Base-by-base conservation (phyloP, 768 basidiomycete genomes). In the Butyriboletus loyo region DNA sequence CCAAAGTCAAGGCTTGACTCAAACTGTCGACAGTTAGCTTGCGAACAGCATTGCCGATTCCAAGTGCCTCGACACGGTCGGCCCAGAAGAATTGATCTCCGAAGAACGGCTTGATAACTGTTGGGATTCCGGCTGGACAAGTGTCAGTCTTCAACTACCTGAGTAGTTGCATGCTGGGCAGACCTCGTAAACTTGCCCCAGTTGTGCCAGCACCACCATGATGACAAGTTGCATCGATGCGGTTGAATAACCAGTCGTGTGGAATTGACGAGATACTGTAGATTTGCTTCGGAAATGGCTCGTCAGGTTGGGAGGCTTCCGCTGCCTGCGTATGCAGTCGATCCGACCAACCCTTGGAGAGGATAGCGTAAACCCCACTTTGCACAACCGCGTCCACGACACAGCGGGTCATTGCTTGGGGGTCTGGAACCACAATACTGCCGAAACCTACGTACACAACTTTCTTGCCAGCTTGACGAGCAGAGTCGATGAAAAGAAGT, bases 31-130 rank as follows among this genome's bases (percentile, higher is more conserved):
- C 85, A 11, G 89, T 93, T 50, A 98, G 76, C 69, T 95, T 96
- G 60, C 90, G 83, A 46, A 99, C 86, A 46, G 87, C 84, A 28
- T 85, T 79, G 40, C 96, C 97, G 44, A 98, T 84, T 34, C 95
- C 95, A 37, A 99, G 79, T 2, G 94, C 92, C 69, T 97, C 93
- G n/a, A 98, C 92, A 27, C 96, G 87, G 69, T 99, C 92, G 4
- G 92, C 92, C 93, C 93, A 98, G 73, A 98, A 96, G 68, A 88
- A 92, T 63, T 98, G 95, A 68, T 98, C 95, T 3, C 97, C 96
- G 62, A 98, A 99, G 80, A 98, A 99, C 0, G 97, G 96, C 57
- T 86, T 86, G 66, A 98, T 92, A 62, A 99, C 89, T 1, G 95
- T 98, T 1, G 97, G 96, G 47, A 93, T 89, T 8, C 92, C 93